Conservation (phyloP, 73 alveolate species). For the Uronychia setigera region DNA sequence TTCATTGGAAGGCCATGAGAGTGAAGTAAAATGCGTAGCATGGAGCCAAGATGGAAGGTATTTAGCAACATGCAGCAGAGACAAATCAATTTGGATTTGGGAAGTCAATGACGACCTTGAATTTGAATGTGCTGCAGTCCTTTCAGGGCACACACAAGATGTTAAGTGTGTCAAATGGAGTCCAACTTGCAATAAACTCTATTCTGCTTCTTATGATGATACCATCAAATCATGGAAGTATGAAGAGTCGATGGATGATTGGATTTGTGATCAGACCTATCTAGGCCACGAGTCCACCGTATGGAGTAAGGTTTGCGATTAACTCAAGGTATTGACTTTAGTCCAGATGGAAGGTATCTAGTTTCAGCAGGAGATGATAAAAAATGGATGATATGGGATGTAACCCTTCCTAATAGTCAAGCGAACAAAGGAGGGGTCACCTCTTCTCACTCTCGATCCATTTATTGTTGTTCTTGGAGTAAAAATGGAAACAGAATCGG, state of each 20-base stretch:
- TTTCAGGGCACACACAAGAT: conserved; percentile 93
- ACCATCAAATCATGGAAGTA: conserved; percentile 85
- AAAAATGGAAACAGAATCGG: conserved; percentile 64
- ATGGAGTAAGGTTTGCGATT: conserved; percentile 73
- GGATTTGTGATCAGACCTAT: conserved; percentile 71
- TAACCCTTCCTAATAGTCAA: conserved; percentile 21
- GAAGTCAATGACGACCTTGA: conserved; percentile 80
- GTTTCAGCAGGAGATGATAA: conserved; percentile 85
- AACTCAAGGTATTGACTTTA: conserved; percentile 80
- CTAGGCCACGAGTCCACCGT: conserved; percentile 91
- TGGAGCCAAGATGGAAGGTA: conserved; percentile 90
- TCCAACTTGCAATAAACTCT: conserved; percentile 68
- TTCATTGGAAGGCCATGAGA: conserved; percentile 94
- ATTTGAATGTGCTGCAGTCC: conserved; percentile 86
- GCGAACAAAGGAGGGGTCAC: conserved; percentile 61
- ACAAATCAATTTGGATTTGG: conserved; percentile 97
- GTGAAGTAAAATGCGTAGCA: conserved; percentile 95
- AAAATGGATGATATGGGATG: conserved; percentile 73
- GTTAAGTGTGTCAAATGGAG: conserved; percentile 93
- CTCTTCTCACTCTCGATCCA: conserved; percentile 82
- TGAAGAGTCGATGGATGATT: conserved; percentile 82
- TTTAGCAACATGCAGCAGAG: conserved; percentile 95
- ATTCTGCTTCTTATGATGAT: conserved; percentile 90
- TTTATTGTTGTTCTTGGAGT: conserved; percentile 84
- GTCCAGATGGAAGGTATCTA: conserved; percentile 78